phyloP scores from a whole-genome alignment of 352 stramenopile genomes.

The Phytophthora nicotianae region DNA sequence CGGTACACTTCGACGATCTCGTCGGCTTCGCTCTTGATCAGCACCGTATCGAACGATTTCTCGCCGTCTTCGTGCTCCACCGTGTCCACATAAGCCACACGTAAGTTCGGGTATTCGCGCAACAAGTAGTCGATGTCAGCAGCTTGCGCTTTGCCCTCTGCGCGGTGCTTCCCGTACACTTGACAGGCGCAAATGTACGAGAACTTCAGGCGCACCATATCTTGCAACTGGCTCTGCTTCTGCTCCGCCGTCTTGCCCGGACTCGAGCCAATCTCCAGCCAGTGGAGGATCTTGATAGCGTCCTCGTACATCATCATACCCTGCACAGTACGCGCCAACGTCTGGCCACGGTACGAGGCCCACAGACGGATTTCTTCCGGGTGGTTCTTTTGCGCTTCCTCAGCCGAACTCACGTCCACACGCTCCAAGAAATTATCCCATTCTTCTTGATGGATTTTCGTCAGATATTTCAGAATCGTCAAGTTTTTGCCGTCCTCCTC shows the following conservation, averaged over 20 bases:
- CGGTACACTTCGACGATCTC: slow-evolving; percentile 84
- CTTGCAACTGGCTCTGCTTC: slow-evolving; percentile 80
- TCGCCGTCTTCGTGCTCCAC: slow-evolving; percentile 41
- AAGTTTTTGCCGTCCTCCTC: slow-evolving; percentile 86
- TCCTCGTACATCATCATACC: slow-evolving; percentile 91
- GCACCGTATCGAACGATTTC: slow-evolving; percentile 66
- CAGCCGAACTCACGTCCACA: slow-evolving; percentile 72
- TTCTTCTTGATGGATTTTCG: slow-evolving; percentile 83
- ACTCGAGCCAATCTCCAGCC: slow-evolving; percentile 81
- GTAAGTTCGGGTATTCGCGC: slow-evolving; percentile 81
- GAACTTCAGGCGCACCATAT: slow-evolving; percentile 88
- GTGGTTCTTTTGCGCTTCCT: slow-evolving; percentile 74
- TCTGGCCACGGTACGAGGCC: slow-evolving; percentile 85
- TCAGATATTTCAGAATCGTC: slow-evolving; percentile 88
- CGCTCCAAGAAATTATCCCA: slow-evolving; percentile 89
- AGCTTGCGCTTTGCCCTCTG: slow-evolving; percentile 67
- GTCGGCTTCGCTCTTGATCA: slow-evolving; percentile 81
- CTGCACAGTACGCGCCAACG: slow-evolving; percentile 76
- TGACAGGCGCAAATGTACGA: slow-evolving; percentile 88
- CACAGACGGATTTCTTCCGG: slow-evolving; percentile 81
- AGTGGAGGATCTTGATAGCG: slow-evolving; percentile 88
- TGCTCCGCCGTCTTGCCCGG: slow-evolving; percentile 67
- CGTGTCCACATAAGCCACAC: slow-evolving; percentile 86
- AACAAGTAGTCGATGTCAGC: slow-evolving; percentile 86
- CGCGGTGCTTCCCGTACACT: slow-evolving; percentile 82